Conservation (phyloP, 345 rosid genomes). For the Salix caprea region DNA sequence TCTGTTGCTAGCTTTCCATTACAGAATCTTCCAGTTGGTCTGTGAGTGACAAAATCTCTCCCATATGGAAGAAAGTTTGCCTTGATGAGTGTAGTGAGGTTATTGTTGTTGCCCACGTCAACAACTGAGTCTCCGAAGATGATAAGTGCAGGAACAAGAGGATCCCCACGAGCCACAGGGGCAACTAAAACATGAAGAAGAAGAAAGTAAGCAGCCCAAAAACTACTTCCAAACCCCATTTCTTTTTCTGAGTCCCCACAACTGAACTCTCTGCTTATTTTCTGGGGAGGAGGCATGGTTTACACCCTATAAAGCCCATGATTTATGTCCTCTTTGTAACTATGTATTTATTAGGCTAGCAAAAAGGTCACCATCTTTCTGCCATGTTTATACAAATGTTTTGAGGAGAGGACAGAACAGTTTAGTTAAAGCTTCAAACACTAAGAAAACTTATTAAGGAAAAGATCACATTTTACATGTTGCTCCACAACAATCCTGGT, state of each 20-base stretch:
- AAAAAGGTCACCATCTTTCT: conserved; percentile 11
- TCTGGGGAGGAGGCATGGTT: conserved; percentile 26
- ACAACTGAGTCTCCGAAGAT: conserved; percentile 88
- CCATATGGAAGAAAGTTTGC: conserved; percentile 94
- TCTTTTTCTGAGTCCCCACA: not conserved
- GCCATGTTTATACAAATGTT: not conserved
- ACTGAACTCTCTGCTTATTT: conserved; percentile 5
- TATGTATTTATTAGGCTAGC: conserved; percentile 14
- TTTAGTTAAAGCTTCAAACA: conserved; percentile 8
- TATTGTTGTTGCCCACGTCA: conserved; percentile 87
- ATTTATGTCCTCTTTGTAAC: not conserved
- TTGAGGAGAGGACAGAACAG: not conserved
- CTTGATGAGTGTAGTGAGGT: conserved; percentile 53
- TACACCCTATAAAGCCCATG: conserved; percentile 12
- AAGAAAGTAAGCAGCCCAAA: conserved; percentile 12
- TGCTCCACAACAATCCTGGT: not conserved
- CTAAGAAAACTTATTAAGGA: not conserved
- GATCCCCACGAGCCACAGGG: conserved; percentile 38
- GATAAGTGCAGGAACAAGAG: conserved; percentile 73
- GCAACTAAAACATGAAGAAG: conserved; percentile 22
- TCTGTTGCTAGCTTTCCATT: conserved; percentile 82
- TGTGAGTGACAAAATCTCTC: conserved; percentile 66
- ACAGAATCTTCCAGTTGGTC: conserved; percentile 86
- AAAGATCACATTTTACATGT: conserved; percentile 2
- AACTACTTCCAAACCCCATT: conserved; percentile 24